phyloP scores from a whole-genome alignment of 148 eudicot genomes.

The Pouteria glomerata region DNA sequence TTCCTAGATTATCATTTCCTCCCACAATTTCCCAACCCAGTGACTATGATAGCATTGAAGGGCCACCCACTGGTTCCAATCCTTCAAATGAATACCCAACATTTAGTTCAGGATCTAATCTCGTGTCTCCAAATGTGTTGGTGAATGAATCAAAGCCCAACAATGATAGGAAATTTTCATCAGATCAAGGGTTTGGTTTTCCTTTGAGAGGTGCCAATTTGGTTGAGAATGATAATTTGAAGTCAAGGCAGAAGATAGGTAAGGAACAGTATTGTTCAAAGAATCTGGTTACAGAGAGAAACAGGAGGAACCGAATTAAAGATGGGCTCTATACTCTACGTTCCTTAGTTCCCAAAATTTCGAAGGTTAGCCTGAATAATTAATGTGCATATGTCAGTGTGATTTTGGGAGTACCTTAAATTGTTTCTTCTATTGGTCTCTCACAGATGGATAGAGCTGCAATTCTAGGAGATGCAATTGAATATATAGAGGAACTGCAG shows the following conservation, averaged over 20 bases:
- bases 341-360: slow-evolving; percentile 54
- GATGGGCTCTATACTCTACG: slow-evolving; percentile 13
- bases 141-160: slow-evolving; percentile 18
- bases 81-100: slow-evolving; percentile 33
- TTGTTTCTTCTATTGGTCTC: neutral
- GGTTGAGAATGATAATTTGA: slow-evolving; percentile 14
- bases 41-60: slow-evolving; percentile 29
- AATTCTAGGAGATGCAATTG: slow-evolving; percentile 66
- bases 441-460: slow-evolving; percentile 66
- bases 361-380: slow-evolving; percentile 49
- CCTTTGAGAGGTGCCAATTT: neutral
- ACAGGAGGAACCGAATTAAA: slow-evolving; percentile 18
- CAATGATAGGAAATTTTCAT: neutral
- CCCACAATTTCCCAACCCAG: slow-evolving; percentile 18
- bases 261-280: slow-evolving; percentile 11
- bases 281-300: slow-evolving; percentile 21
- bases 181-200: neutral
- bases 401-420: neutral
- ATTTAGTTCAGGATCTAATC: slow-evolving; percentile 30
- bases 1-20: slow-evolving; percentile 14
- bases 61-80: slow-evolving; percentile 54
- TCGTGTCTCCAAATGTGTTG: slow-evolving; percentile 25
- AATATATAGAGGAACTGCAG: slow-evolving; percentile 64
- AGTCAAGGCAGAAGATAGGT: slow-evolving; percentile 3
- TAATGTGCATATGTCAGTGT: neutral